A percentile compares a stretch with the other conserved stretches of the same genome.
phyloP scores from a whole-genome alignment of 2,329 filamentous ascomycete genomes.

The Aureobasidium vineae region DNA sequence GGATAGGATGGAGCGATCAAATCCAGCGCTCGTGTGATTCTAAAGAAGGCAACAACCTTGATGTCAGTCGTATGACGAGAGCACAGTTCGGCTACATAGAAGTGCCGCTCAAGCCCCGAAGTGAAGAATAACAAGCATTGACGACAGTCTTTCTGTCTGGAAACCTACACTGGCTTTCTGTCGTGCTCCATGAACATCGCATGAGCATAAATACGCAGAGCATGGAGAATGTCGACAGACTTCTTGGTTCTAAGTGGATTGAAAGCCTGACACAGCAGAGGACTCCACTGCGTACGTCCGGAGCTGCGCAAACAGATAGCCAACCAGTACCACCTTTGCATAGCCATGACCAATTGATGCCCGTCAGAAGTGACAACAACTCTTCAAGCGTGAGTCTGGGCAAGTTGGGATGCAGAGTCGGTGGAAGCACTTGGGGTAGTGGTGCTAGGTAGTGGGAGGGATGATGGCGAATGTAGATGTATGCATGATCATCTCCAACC shows the following conservation, averaged over 20 bases:
- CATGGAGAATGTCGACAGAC: background rate
- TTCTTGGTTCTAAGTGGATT: background rate
- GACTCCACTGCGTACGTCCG: rapidly evolving
- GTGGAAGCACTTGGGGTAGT: background rate
- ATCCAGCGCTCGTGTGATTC: no score
- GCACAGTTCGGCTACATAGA: no score
- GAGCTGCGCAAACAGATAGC: background rate
- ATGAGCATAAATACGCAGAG: background rate
- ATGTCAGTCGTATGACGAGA: no score
- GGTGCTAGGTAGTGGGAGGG: background rate
- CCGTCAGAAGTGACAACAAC: background rate
- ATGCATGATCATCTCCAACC: conserved; percentile 74
- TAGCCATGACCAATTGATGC: background rate
- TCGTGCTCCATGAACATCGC: background rate
- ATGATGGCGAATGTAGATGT: background rate
- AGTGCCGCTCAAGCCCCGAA: no score
- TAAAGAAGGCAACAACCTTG: no score
- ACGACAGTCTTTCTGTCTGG: background rate
- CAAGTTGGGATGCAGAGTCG: background rate
- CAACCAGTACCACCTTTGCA: background rate
- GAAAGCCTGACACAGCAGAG: background rate
- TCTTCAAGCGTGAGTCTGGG: background rate
- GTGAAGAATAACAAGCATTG: background rate
- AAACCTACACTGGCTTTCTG: background rate
- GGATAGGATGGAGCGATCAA: no score